phyloP scores from a whole-genome alignment of 345 rosid species.

The Lepidium sativum region DNA sequence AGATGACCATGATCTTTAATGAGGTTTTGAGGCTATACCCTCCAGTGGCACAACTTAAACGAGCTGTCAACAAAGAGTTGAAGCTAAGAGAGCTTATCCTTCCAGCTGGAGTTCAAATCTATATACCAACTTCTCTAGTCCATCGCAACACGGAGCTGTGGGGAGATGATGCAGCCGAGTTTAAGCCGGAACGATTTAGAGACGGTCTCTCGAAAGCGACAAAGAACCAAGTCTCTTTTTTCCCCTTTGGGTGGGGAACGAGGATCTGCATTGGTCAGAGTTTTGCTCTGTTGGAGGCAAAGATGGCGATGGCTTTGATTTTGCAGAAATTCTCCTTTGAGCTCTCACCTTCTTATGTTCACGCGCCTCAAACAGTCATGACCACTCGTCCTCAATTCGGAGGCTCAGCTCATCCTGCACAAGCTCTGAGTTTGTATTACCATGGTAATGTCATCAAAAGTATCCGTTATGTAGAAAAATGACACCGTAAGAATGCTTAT shows the following conservation, averaged over 20 bases:
- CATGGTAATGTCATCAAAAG: background rate
- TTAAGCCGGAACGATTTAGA: conserved; percentile 55
- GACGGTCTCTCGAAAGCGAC: conserved; percentile 59
- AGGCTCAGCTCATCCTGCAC: conserved; percentile 44
- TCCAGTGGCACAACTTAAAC: conserved; percentile 29
- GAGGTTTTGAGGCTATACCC: conserved; percentile 64
- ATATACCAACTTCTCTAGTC: conserved; percentile 36
- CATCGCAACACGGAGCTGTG: conserved; percentile 48
- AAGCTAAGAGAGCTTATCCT: conserved; percentile 44
- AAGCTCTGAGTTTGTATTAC: conserved; percentile 12
- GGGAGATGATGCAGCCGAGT: conserved; percentile 59
- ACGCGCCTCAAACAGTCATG: conserved; percentile 36
- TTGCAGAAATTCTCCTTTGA: conserved; percentile 26
- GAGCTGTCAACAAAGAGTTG: conserved; percentile 37
- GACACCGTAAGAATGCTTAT: background rate
- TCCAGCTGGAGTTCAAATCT: conserved; percentile 40
- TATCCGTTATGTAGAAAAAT: background rate
- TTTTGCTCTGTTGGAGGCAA: conserved; percentile 53
- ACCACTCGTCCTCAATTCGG: conserved; percentile 56
- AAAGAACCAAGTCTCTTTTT: conserved; percentile 42
- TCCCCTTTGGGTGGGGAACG: conserved; percentile 58
- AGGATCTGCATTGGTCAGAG: conserved; percentile 64
- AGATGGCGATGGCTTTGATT: conserved; percentile 35
- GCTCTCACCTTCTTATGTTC: conserved; percentile 40
- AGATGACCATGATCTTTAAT: conserved; percentile 52